Conservation (phyloP, 192 early-diverging fungal genomes). For the Backusella macrospora region DNA sequence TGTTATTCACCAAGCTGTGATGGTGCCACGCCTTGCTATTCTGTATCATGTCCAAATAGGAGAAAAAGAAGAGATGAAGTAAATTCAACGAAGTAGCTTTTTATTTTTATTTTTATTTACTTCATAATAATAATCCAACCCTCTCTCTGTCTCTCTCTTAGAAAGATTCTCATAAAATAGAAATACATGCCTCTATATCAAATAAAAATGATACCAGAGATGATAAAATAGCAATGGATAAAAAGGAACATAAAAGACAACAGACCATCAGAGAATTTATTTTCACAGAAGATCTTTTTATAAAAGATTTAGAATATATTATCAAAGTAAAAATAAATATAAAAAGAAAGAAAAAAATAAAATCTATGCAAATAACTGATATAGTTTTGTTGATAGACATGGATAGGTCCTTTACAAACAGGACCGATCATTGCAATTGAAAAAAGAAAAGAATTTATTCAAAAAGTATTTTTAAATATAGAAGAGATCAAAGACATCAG, state of each 20-base stretch:
- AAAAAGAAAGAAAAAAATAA: too few species aligned
- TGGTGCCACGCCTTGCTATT: slow-evolving; percentile 80
- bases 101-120: too few species aligned
- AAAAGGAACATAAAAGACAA: slow-evolving; percentile 83
- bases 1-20: slow-evolving; percentile 94
- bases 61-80: too few species aligned
- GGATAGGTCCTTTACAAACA: slow-evolving; percentile 64
- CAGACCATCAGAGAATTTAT: slow-evolving; percentile 92
- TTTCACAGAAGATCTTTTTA: slow-evolving; percentile 87
- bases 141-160: not conserved
- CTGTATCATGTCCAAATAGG: slow-evolving; percentile 80
- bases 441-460: slow-evolving; percentile 71
- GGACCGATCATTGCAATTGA: slow-evolving; percentile 66
- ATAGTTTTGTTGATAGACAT: slow-evolving; percentile 44
- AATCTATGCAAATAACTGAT: too few species aligned
- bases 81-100: too few species aligned
- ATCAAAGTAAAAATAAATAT: slow-evolving; percentile 57
- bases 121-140: too few species aligned
- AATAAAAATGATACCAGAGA: not conserved
- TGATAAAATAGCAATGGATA: not conserved
- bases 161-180: not conserved
- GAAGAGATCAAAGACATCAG: slow-evolving; percentile 65
- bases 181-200: not conserved
- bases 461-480: slow-evolving; percentile 77
- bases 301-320: slow-evolving; percentile 80